These are phyloP conservation scores for Salix koriyanagi DNA, from an alignment of 345 rosid genomes.

Conservation along the genomic window DNA sequence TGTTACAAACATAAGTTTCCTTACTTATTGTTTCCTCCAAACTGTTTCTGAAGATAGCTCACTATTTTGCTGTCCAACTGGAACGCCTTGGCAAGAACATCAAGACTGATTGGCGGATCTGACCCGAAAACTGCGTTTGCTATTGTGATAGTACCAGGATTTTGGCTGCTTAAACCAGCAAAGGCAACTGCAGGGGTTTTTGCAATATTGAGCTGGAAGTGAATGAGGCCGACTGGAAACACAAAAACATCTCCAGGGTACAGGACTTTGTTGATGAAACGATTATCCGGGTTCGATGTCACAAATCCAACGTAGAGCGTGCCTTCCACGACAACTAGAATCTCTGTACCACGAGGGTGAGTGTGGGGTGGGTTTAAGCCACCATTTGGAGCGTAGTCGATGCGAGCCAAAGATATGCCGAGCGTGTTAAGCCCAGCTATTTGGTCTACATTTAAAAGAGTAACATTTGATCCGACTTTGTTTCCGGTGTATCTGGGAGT, in stretches of 20 bases:
- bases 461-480: not conserved
- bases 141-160: not conserved
- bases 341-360: conserved; percentile 19
- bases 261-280: conserved; percentile 3
- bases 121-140: conserved; percentile 4
- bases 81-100: conserved; percentile 3
- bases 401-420: conserved; percentile 5
- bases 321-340: conserved; percentile 6
- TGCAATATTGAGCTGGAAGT: conserved; percentile 6
- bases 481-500: conserved; percentile 3
- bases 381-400: conserved; percentile 16
- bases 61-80: not conserved
- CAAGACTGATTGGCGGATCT: not conserved
- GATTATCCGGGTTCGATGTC: conserved; percentile 11
- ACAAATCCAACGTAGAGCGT: conserved; percentile 3
- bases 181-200: not conserved
- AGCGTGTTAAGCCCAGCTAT: conserved; percentile 14
- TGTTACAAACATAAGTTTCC: not conserved
- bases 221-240: conserved; percentile 15
- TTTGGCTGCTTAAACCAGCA: conserved; percentile 7
- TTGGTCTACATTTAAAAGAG: not conserved
- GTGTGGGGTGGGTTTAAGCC: conserved; percentile 18
- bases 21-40: not conserved
- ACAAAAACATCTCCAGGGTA: conserved; percentile 17
- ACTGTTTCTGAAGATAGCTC: not conserved